Evolutionary conservation across 495 filamentous ascomycete species (phyloP).

Genomic region (Lepidopterella palustris): DNA sequence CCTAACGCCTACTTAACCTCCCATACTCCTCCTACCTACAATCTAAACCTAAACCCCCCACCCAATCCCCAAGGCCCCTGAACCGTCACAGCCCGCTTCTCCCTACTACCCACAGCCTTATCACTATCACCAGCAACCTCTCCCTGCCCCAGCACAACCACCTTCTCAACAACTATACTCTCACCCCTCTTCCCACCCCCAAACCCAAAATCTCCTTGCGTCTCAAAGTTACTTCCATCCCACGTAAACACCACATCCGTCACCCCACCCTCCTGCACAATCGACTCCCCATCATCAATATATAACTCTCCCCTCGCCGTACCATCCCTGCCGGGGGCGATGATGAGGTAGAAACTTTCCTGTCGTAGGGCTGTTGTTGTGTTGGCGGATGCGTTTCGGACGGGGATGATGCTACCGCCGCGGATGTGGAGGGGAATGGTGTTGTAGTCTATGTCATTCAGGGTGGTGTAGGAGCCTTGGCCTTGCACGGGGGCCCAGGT

Average conservation of each 20-base stretch:
- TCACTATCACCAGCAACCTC: neutral
- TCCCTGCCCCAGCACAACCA: constrained; percentile 15
- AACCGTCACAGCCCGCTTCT: neutral
- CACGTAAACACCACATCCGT: constrained; percentile 32
- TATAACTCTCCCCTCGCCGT: constrained; percentile 46
- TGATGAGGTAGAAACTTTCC: constrained; percentile 60
- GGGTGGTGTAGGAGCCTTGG: constrained; percentile 45
- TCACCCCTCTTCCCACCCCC: neutral
- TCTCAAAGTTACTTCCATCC: constrained; percentile 13
- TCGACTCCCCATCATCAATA: constrained; percentile 42
- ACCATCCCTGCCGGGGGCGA: constrained; percentile 55
- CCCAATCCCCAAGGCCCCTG: constrained; percentile 16
- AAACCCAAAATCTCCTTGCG: neutral
- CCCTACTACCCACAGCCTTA: neutral
- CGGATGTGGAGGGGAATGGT: constrained; percentile 69
- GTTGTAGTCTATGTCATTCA: constrained; percentile 51
- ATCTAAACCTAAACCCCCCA: constrained; percentile 4
- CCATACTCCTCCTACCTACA: constrained; percentile 11
- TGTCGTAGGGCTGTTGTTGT: constrained; percentile 63
- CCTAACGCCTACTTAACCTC: neutral
- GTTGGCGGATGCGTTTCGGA: constrained; percentile 54
- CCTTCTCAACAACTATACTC: constrained; percentile 5
- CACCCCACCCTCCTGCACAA: constrained; percentile 30
- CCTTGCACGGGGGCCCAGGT: constrained; percentile 54
- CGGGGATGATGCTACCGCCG: constrained; percentile 63